These are phyloP conservation scores for Colletotrichum horii DNA, from an alignment of 2,329 filamentous ascomycete species.

Conservation along the genomic window DNA sequence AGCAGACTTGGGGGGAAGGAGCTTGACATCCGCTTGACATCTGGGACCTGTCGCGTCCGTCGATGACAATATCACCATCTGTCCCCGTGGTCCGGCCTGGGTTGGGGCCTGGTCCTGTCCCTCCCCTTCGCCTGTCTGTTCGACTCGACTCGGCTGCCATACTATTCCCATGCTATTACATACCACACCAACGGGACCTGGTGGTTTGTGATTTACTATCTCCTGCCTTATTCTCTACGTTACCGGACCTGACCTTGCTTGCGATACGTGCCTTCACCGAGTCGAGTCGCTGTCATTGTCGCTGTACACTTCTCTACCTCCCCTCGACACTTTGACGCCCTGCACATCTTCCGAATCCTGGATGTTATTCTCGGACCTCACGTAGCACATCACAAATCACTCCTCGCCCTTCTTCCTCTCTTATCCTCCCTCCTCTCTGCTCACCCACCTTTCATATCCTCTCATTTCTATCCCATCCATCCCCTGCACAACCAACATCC, in stretches of 20 bases:
- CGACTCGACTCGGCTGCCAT: background rate
- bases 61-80: slow-evolving; percentile 15
- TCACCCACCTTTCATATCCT: background rate
- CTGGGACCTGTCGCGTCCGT: background rate
- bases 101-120: background rate
- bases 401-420: background rate
- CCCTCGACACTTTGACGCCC: slow-evolving; percentile 3
- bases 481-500: background rate
- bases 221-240: background rate
- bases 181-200: background rate
- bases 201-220: background rate
- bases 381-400: slow-evolving; percentile 13
- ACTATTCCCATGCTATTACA: background rate
- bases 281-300: background rate
- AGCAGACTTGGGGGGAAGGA: background rate
- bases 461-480: background rate
- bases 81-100: background rate
- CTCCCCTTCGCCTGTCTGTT: background rate
- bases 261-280: background rate
- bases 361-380: slow-evolving; percentile 22
- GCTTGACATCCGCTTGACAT: background rate
- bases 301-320: background rate
- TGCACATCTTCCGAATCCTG: background rate
- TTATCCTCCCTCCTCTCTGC: background rate
- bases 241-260: background rate